These are phyloP conservation scores for Quercus alba DNA, from an alignment of 306 rosid species.

Conservation along the genomic window DNA sequence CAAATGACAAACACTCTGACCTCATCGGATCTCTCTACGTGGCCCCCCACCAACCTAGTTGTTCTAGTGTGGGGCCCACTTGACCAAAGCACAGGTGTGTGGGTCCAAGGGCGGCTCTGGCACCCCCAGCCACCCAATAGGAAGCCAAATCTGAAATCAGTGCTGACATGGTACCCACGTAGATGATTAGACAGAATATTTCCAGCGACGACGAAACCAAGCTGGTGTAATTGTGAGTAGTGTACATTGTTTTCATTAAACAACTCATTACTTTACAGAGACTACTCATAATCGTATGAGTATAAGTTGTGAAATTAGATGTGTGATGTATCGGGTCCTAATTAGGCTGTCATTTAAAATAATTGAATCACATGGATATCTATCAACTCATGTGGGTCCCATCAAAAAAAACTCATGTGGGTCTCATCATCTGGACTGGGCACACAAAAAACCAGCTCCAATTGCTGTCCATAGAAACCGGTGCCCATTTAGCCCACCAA, in stretches of 20 bases:
- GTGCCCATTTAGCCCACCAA: neutral
- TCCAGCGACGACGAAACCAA: too few species aligned
- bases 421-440: neutral
- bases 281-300: too few species aligned
- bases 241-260: too few species aligned
- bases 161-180: slow-evolving; percentile 21
- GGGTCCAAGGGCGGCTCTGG: slow-evolving; percentile 17
- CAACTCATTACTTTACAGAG: too few species aligned
- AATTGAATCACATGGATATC: neutral
- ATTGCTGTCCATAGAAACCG: neutral
- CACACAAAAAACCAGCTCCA: neutral
- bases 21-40: too few species aligned
- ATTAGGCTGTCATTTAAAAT: neutral
- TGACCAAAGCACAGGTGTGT: neutral
- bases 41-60: too few species aligned
- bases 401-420: neutral
- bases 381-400: neutral
- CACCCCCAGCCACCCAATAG: neutral
- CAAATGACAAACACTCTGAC: too few species aligned
- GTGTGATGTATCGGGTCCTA: fast-evolving
- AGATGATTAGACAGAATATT: neutral
- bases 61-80: too few species aligned
- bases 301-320: too few species aligned
- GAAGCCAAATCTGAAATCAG: neutral
- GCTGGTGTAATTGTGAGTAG: too few species aligned